Evolutionary conservation across 805 yeast species (phyloP).

Genomic region (Pichia membranifaciens): DNA sequence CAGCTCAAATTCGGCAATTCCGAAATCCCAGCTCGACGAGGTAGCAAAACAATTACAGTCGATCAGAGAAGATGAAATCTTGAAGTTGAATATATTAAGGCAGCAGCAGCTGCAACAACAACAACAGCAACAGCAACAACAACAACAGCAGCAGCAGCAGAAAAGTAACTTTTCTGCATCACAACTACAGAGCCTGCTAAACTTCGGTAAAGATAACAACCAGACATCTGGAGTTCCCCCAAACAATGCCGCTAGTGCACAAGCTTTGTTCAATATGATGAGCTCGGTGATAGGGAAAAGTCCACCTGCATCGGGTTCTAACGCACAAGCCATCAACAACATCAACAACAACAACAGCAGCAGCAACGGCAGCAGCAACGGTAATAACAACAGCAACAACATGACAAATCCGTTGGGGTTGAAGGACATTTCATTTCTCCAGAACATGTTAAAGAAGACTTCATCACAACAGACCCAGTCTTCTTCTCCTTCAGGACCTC

Average conservation of each 20-base stretch:
- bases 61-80: slow-evolving; percentile 31
- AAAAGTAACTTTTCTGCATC: slow-evolving; percentile 13
- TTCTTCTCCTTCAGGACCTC: slow-evolving; percentile 19
- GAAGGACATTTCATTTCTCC: slow-evolving; percentile 15
- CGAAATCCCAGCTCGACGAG: slow-evolving; percentile 27
- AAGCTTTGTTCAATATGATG: slow-evolving; percentile 23
- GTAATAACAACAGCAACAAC: not conserved
- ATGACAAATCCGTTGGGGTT: slow-evolving; percentile 15
- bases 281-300: slow-evolving; percentile 16
- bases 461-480: not conserved
- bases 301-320: not conserved
- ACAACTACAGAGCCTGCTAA: slow-evolving; percentile 16
- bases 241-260: slow-evolving; percentile 10
- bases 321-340: not conserved
- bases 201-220: slow-evolving; percentile 3
- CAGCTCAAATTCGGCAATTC: slow-evolving; percentile 24
- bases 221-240: slow-evolving; percentile 14
- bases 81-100: slow-evolving; percentile 22
- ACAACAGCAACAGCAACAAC: slow-evolving; percentile 19
- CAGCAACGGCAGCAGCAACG: no score
- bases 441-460: slow-evolving; percentile 18
- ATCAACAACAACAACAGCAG: not conserved
- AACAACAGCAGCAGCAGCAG: slow-evolving; percentile 10
- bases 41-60: slow-evolving; percentile 29
- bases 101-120: slow-evolving; percentile 20